Evolutionary conservation across 192 early-diverging fungal genomes (phyloP).

Genomic region (Coemansia sp.): DNA sequence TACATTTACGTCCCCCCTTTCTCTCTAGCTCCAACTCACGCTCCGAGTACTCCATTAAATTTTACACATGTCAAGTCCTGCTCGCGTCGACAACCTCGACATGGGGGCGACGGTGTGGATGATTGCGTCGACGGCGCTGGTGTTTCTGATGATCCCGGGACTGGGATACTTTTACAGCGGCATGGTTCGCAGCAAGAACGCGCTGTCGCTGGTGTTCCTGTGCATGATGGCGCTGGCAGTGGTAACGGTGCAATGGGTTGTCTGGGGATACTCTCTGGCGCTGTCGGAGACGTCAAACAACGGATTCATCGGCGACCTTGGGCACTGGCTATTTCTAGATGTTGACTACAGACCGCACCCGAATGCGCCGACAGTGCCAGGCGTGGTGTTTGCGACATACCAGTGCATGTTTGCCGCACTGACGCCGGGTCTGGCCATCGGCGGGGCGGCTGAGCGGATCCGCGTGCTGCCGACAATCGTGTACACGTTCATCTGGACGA

Average conservation of each 20-base stretch:
- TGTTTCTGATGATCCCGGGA: constrained; percentile 78
- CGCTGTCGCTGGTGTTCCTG: constrained; percentile 77
- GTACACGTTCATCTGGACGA: constrained; percentile 72
- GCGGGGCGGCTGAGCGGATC: constrained; percentile 77
- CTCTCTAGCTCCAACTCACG: neutral
- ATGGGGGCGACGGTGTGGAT: constrained; percentile 78
- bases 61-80: constrained; percentile 12
- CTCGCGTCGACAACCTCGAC: constrained; percentile 46
- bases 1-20: neutral
- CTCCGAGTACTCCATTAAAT: constrained; percentile 1
- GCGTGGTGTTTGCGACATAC: constrained; percentile 67
- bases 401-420: constrained; percentile 84
- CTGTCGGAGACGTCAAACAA: constrained; percentile 68
- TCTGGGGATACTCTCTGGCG: constrained; percentile 74
- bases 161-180: constrained; percentile 81
- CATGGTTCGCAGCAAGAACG: constrained; percentile 77
- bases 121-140: constrained; percentile 68
- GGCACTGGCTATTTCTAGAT: constrained; percentile 64
- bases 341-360: constrained; percentile 62
- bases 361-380: constrained; percentile 66
- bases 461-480: constrained; percentile 67
- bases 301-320: constrained; percentile 73
- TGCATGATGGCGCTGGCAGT: constrained; percentile 73
- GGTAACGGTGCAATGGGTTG: constrained; percentile 75
- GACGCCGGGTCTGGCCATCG: constrained; percentile 73